A percentile compares a stretch with the other conserved stretches of the same genome.
Conservation (phyloP, 345 rosid species). For the Euphorbia lathyris region DNA sequence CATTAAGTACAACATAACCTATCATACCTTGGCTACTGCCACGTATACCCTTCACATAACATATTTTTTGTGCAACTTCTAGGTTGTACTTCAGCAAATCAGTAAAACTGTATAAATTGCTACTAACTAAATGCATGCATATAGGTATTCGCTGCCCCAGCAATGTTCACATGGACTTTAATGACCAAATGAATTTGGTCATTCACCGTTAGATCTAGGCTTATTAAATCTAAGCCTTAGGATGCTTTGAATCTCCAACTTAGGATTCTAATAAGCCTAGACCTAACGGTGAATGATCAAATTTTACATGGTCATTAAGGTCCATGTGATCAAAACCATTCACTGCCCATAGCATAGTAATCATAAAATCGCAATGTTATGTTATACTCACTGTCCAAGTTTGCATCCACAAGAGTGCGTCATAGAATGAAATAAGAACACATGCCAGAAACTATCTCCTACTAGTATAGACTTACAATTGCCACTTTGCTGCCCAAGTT, state of each 20-base stretch:
- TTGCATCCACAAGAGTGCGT: neutral
- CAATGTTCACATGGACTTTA: no score
- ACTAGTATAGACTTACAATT: constrained; percentile 44
- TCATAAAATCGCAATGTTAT: neutral
- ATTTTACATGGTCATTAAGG: no score
- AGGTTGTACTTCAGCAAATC: neutral
- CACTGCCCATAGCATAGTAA: neutral
- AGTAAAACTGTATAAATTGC: neutral
- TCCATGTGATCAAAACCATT: no score
- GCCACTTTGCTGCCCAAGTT: constrained; percentile 70
- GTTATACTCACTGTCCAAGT: neutral
- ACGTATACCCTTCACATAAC: neutral
- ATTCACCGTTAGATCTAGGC: no score
- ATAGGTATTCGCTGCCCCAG: neutral
- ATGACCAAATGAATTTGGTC: no score
- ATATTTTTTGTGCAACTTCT: neutral
- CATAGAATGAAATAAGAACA: neutral
- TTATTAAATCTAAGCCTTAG: no score
- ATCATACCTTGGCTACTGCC: neutral
- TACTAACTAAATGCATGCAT: neutral
- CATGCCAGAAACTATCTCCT: neutral
- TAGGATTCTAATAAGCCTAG: no score
- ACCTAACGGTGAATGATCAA: no score
- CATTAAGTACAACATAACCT: neutral
- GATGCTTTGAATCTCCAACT: no score